Base-by-base conservation (phyloP, 306 rosid species). In the Prosopis cineraria region DNA sequence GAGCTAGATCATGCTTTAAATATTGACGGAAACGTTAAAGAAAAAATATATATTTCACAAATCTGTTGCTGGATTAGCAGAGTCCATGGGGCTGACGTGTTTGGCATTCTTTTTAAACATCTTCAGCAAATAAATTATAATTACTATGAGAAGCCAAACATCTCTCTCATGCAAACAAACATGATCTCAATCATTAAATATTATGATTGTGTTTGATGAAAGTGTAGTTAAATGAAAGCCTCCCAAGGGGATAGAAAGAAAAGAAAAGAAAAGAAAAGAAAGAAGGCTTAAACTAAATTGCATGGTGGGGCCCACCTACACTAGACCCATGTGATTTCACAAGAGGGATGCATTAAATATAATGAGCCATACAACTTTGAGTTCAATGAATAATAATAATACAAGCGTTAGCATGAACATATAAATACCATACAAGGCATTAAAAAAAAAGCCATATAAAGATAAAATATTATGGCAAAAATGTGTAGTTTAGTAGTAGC, bases 251-350 rank as follows among this genome's bases (percentile, higher is more conserved):
- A 76, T 78, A 41, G 66, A 86, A 52, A 84, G 72, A 68, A 29
- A 74, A 9, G 10, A 3, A 1, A 39, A n/a, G n/a, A 39, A 39
- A 3, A 39, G 10, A 52, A 52, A 12, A 52, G 20, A 48, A 74
- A 34, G 45, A 68, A 75, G 67, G 79, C 48, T 79, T 90, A 87
- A 88, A 85, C 82, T 83, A 88, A 68, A 83, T 22, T 65, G 27
- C 45, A 1, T 44, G 67, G 82, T 80, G 83, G 86, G 88, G 16
- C 73, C 91, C 87, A 75, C 68, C 81, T 34, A 52, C 72, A 78
- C 86, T 75, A 88, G 70, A 89, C 92, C 91, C 97, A 90, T 89
- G 97, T 92, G 96, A 87, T 86, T 86, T 85, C 89, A 75, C 79
- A 71, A 62, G 62, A 72, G 78, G 50, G 69, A 20, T 55, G 56